Conservation (phyloP, 306 rosid species). For the Benincasa hispida region DNA sequence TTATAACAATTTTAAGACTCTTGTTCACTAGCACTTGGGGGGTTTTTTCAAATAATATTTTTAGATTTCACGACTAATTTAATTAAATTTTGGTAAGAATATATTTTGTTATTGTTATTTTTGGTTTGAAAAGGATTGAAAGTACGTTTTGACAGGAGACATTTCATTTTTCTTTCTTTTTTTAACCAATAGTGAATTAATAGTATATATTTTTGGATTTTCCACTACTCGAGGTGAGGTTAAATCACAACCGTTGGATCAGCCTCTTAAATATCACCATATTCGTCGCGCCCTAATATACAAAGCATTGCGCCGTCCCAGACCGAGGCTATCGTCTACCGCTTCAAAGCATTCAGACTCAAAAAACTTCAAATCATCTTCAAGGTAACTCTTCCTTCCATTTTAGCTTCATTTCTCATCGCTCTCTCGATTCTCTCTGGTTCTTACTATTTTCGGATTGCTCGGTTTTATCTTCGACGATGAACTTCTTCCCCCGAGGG, state of each 20-base stretch:
- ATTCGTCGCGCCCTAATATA: slow-evolving; percentile 6
- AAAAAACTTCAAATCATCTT: neutral
- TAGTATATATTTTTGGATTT: neutral
- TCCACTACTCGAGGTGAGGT: neutral
- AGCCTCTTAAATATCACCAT: neutral
- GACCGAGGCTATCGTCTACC: neutral
- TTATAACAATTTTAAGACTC: too few species aligned
- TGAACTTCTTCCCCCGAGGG: neutral
- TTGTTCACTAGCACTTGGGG: too few species aligned
- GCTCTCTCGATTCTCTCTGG: neutral
- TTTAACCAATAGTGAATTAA: neutral
- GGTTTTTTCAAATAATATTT: too few species aligned
- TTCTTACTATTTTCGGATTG: neutral
- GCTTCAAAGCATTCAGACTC: neutral
- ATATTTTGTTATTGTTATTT: too few species aligned
- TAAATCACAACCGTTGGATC: slow-evolving; percentile 5
- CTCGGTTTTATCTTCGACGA: neutral
- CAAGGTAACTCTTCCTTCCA: neutral
- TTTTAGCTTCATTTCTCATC: neutral
- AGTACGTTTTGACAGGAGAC: neutral
- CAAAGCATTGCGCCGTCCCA: slow-evolving; percentile 6
- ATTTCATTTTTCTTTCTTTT: too few species aligned
- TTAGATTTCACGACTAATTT: too few species aligned
- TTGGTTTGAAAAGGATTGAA: too few species aligned
- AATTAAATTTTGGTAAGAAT: too few species aligned